Percentiles rank a stretch among this genome's conserved stretches.
Evolutionary conservation across 202 grass and related monocot genomes (phyloP).

Genomic region (Setaria viridis): DNA sequence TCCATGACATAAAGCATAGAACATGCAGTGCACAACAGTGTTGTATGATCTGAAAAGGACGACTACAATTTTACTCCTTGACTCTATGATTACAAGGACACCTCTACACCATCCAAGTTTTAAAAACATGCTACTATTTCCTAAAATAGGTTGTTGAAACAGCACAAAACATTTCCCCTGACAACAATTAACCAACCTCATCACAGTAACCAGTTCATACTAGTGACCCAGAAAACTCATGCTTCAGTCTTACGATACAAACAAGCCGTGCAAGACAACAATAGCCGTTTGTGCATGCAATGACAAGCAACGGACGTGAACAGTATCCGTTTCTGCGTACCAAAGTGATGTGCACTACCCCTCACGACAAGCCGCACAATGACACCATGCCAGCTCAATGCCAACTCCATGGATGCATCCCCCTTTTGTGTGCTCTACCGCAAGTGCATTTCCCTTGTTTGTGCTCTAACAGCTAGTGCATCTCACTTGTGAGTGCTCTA

Average conservation of each 20-base stretch:
- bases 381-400: constrained; percentile 14
- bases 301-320: neutral
- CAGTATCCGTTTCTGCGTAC: neutral
- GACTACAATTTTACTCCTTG: neutral
- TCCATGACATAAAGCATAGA: neutral
- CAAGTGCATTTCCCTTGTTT: neutral
- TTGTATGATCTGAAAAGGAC: neutral
- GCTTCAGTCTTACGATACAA: constrained; percentile 19
- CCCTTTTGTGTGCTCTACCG: neutral
- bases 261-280: neutral
- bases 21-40: neutral
- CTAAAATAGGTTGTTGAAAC: neutral
- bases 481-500: neutral
- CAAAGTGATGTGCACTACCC: neutral
- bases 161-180: neutral
- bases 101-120: neutral
- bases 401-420: neutral
- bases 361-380: neutral
- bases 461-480: neutral
- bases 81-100: neutral
- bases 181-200: neutral
- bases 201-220: neutral
- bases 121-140: neutral
- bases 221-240: neutral
- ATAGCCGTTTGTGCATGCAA: neutral